These are phyloP conservation scores for Pythium biforme DNA, from an alignment of 352 stramenopile species.

Conservation along the genomic window DNA sequence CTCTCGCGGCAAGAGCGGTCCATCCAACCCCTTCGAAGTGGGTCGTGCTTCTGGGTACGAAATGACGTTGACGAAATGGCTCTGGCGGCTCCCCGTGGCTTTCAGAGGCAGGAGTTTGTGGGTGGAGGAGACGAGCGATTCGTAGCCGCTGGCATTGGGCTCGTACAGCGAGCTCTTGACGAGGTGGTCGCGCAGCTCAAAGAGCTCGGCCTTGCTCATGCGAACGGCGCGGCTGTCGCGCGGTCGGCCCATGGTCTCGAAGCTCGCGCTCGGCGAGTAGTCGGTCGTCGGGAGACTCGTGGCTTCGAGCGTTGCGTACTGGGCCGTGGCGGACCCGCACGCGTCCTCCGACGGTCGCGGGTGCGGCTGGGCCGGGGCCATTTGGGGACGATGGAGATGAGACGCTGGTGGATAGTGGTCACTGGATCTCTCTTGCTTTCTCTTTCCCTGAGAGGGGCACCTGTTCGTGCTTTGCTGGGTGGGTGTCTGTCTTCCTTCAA, in stretches of 20 bases:
- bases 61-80: slow-evolving; percentile 2
- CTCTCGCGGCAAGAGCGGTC: slow-evolving; percentile 45
- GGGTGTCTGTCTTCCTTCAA: too few species aligned
- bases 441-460: background rate
- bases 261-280: background rate
- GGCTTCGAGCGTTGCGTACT: background rate
- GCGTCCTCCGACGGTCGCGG: background rate
- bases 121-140: background rate
- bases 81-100: background rate
- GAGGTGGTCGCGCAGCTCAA: slow-evolving; percentile 16
- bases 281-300: too few species aligned
- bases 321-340: background rate
- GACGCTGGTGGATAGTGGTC: background rate
- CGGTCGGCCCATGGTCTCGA: slow-evolving; percentile 3
- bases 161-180: slow-evolving; percentile 5
- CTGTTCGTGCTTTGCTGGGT: background rate
- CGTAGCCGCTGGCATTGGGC: background rate
- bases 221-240: slow-evolving; percentile 2
- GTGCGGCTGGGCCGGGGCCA: background rate
- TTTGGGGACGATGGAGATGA: too few species aligned
- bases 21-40: too few species aligned
- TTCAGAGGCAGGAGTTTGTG: background rate
- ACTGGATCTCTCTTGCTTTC: background rate
- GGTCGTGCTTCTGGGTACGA: background rate
- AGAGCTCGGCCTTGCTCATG: slow-evolving; percentile 14